A percentile compares a stretch with the other conserved stretches of the same genome.
These are phyloP conservation scores for Neospermospora avenae DNA, from an alignment of 2,329 filamentous ascomycete species.

Conservation along the genomic window DNA sequence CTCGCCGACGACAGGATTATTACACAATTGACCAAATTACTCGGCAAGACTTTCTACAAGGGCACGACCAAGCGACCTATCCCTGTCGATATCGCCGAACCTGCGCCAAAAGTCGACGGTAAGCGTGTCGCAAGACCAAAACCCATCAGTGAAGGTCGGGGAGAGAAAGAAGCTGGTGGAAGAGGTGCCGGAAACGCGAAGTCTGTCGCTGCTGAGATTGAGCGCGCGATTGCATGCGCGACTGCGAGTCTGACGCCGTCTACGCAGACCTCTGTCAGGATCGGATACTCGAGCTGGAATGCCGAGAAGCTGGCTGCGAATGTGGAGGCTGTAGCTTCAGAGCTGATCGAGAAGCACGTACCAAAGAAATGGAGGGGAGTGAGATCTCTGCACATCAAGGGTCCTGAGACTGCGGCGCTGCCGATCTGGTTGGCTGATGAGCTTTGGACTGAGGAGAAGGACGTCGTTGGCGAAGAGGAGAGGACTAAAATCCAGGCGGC, in stretches of 20 bases:
- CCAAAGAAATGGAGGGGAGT: constrained; percentile 87
- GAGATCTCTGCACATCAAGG: constrained; percentile 84
- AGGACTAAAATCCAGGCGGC: constrained; percentile 37
- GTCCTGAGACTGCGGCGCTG: constrained; percentile 79
- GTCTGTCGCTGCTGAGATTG: constrained; percentile 76
- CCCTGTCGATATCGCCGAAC: constrained; percentile 67
- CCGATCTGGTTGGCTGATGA: constrained; percentile 95
- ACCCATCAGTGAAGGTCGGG: constrained; percentile 30
- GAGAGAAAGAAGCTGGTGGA: constrained; percentile 42
- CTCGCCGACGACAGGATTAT: constrained; percentile 86
- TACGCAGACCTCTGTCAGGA: constrained; percentile 74
- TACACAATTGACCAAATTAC: constrained; percentile 66
- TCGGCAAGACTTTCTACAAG: constrained; percentile 95
- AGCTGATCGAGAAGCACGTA: constrained; percentile 74
- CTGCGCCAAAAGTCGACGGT: constrained; percentile 57
- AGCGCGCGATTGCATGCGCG: constrained; percentile 72
- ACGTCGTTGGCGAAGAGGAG: constrained; percentile 60
- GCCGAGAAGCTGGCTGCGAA: constrained; percentile 78
- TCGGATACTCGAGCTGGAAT: constrained; percentile 73
- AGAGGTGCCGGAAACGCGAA: constrained; percentile 38
- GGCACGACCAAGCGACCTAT: constrained; percentile 79
- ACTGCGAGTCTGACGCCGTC: constrained; percentile 76
- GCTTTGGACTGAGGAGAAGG: constrained; percentile 78
- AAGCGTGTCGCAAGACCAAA: constrained; percentile 58
- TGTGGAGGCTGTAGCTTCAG: constrained; percentile 65